Evolutionary conservation across 2,329 filamentous ascomycete species (phyloP).

Genomic region (Ascochyta koolunga): DNA sequence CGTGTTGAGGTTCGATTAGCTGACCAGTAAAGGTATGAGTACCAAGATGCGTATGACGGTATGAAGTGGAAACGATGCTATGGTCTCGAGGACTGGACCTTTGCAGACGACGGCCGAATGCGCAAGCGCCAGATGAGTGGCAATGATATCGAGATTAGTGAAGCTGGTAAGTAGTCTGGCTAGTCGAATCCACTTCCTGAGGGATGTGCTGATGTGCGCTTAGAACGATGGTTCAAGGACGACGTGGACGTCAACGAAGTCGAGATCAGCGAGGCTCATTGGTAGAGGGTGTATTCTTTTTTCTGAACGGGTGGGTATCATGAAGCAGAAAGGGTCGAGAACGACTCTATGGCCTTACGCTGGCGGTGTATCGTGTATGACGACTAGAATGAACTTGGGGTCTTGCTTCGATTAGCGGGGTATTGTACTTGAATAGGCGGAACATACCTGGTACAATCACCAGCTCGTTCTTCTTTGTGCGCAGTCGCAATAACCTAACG

Average conservation of each 20-base stretch:
- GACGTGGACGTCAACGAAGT: slow-evolving; percentile 72
- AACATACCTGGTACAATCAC: slow-evolving; percentile 73
- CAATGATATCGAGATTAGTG: slow-evolving; percentile 69
- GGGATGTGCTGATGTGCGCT: slow-evolving; percentile 10
- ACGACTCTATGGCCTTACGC: slow-evolving; percentile 52
- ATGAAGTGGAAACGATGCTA: slow-evolving; percentile 77
- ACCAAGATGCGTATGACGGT: slow-evolving; percentile 67
- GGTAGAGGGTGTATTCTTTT: slow-evolving; percentile 49
- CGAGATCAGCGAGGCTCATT: slow-evolving; percentile 70
- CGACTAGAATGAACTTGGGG: slow-evolving; percentile 76
- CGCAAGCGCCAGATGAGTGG: slow-evolving; percentile 77
- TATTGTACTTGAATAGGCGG: neutral
- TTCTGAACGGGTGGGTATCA: slow-evolving; percentile 27
- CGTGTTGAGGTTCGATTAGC: neutral
- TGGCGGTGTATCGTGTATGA: slow-evolving; percentile 80
- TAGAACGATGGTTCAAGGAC: slow-evolving; percentile 72
- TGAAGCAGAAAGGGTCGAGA: slow-evolving; percentile 16
- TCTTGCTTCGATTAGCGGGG: slow-evolving; percentile 53
- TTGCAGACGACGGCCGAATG: slow-evolving; percentile 73
- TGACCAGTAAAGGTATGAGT: slow-evolving; percentile 69
- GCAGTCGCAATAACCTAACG: slow-evolving; percentile 73
- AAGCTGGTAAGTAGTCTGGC: slow-evolving; percentile 46
- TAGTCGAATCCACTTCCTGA: neutral
- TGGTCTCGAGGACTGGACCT: slow-evolving; percentile 81
- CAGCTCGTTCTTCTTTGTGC: slow-evolving; percentile 85